These are phyloP conservation scores for Stachybotrys elegans DNA, from an alignment of 2,329 filamentous ascomycete genomes.

Conservation along the genomic window DNA sequence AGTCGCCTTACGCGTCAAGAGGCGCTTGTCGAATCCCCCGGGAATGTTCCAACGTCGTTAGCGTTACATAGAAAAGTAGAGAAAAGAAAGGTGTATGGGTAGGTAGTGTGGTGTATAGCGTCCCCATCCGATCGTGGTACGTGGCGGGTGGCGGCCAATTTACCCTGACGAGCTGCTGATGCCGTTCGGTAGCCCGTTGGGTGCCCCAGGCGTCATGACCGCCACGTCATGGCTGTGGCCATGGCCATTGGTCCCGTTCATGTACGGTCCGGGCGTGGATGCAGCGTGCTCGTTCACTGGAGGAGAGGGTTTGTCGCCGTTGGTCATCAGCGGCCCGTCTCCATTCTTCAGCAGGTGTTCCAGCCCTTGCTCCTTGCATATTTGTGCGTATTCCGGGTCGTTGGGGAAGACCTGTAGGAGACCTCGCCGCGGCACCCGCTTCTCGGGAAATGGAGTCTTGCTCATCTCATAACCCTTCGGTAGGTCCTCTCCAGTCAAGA, in stretches of 20 bases:
- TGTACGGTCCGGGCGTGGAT: conserved; percentile 15
- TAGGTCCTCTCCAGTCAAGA: conserved; percentile 45
- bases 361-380: conserved; percentile 55
- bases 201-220: conserved; percentile 9
- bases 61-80: too few relatives aligned
- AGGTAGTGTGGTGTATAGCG: too few relatives aligned
- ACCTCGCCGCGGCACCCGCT: conserved; percentile 50
- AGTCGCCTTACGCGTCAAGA: too few relatives aligned
- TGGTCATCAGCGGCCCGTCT: conserved; percentile 37
- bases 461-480: conserved; percentile 43
- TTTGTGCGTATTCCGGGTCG: conserved; percentile 51
- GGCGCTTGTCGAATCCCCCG: too few relatives aligned
- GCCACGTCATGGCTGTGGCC: conserved; percentile 11
- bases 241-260: conserved; percentile 25
- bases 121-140: too few relatives aligned
- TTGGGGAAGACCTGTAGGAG: conserved; percentile 47
- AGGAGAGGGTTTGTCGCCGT: conserved; percentile 43
- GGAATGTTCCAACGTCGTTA: too few relatives aligned
- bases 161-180: conserved; percentile 21
- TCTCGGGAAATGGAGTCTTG: conserved; percentile 49
- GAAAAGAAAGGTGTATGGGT: too few relatives aligned
- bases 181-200: conserved; percentile 23
- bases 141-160: too few relatives aligned
- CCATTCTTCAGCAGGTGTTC: conserved; percentile 45
- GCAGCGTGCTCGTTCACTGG: conserved; percentile 31